Conservation (phyloP, 805 yeast genomes). For the Cyberlindnera mycetangii region DNA sequence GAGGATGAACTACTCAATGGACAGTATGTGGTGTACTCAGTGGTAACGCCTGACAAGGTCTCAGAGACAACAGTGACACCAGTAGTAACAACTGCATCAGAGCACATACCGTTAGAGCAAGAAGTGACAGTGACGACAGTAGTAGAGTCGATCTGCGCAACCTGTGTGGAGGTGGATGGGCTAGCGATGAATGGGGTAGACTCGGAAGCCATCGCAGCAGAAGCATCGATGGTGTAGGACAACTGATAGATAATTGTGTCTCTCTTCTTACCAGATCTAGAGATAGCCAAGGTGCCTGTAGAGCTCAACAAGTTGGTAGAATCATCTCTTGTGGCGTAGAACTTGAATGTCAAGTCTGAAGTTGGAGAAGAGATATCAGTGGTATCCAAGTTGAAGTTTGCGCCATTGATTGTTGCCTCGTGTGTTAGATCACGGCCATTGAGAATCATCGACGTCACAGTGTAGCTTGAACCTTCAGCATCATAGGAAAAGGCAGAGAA, state of each 20-base stretch:
- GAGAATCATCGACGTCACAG: conserved; percentile 4
- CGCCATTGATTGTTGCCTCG: conserved; percentile 8
- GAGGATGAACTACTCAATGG: conserved; percentile 3
- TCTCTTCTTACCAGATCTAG: conserved; percentile 12
- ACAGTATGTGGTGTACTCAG: conserved; percentile 13
- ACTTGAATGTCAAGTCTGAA: conserved; percentile 6
- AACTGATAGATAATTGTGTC: conserved; percentile 9
- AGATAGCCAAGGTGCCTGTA: conserved; percentile 6
- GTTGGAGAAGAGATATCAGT: neutral
- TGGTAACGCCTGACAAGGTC: conserved; percentile 5
- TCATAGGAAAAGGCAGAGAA: conserved; percentile 11
- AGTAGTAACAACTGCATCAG: conserved; percentile 3
- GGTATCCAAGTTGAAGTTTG: conserved; percentile 7
- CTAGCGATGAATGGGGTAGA: neutral
- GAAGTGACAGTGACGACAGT: conserved; percentile 16
- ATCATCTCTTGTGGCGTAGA: conserved; percentile 8
- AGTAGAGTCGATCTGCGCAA: conserved; percentile 4
- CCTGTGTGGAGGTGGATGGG: neutral
- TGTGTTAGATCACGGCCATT: conserved; percentile 10
- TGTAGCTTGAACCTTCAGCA: conserved; percentile 8
- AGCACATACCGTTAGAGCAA: conserved; percentile 8
- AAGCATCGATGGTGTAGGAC: conserved; percentile 9
- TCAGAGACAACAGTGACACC: conserved; percentile 8
- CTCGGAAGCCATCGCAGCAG: neutral
- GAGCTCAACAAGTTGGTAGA: conserved; percentile 6